Percentiles rank a stretch among this genome's conserved stretches.
These are phyloP conservation scores for Colletotrichum sp. DNA, from an alignment of 2,329 filamentous ascomycete species.

Conservation along the genomic window DNA sequence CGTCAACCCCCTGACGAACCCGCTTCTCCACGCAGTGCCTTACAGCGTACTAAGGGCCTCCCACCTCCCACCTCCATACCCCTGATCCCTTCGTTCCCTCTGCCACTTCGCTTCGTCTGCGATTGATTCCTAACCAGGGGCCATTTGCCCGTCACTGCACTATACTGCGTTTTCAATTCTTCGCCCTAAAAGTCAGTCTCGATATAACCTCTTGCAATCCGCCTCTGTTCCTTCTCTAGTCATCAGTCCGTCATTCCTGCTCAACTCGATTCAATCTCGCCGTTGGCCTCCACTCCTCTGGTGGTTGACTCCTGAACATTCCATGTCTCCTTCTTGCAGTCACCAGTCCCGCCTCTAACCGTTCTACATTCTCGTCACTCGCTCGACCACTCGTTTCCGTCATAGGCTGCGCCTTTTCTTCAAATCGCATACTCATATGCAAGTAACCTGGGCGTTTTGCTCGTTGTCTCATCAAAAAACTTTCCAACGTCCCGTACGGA, in stretches of 20 bases:
- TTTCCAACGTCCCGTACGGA: not conserved
- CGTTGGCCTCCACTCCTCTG: not conserved
- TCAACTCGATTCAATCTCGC: not conserved
- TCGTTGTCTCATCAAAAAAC: not conserved
- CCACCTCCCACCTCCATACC: not conserved
- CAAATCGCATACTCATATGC: not conserved
- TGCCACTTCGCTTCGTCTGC: conserved; percentile 11
- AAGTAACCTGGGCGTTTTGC: not conserved
- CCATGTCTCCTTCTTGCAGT: conserved; percentile 23
- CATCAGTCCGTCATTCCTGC: not conserved
- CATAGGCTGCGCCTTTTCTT: conserved; percentile 35
- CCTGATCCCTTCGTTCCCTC: not conserved
- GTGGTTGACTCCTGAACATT: conserved; percentile 1
- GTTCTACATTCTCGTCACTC: conserved; percentile 29
- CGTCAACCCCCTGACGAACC: conserved; percentile 8
- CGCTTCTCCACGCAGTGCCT: conserved; percentile 1
- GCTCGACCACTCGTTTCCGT: conserved; percentile 23
- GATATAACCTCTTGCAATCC: conserved; percentile 5
- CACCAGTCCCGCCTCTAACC: conserved; percentile 34
- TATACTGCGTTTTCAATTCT: not conserved
- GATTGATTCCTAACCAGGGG: conserved; percentile 2
- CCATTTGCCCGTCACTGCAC: not conserved
- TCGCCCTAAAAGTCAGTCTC: not conserved
- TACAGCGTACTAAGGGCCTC: not conserved
- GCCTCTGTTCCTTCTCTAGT: not conserved